Conservation (phyloP, 2,329 filamentous ascomycete genomes). For the Fusarium denticulatum region DNA sequence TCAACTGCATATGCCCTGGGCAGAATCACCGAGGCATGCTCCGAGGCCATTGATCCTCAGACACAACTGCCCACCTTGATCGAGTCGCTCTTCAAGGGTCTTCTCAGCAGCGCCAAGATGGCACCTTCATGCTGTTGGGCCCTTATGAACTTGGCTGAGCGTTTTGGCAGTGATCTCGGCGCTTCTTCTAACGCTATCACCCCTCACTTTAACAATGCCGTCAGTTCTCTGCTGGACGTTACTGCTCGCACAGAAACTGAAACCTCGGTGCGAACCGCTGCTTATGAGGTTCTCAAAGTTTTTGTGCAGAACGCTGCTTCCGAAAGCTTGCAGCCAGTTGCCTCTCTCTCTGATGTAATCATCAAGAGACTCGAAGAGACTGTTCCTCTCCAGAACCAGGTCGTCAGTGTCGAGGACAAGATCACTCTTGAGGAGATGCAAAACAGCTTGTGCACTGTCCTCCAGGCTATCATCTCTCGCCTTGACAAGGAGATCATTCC, state of each 20-base stretch:
- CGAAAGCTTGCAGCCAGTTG: constrained; percentile 84
- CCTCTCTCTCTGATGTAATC: constrained; percentile 84
- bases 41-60: constrained; percentile 87
- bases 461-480: constrained; percentile 90
- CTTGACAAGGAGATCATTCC: constrained; percentile 91
- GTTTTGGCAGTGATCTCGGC: constrained; percentile 88
- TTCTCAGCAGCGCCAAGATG: constrained; percentile 95
- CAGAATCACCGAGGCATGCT: constrained; percentile 93
- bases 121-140: constrained; percentile 99
- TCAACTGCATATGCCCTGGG: constrained; percentile 96
- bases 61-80: constrained; percentile 87
- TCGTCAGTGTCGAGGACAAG: constrained; percentile 96
- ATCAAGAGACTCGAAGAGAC: constrained; percentile 92
- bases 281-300: constrained; percentile 95
- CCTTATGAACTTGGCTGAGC: constrained; percentile 96
- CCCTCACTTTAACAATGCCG: constrained; percentile 91
- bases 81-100: constrained; percentile 85
- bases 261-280: constrained; percentile 89
- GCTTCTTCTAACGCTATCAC: constrained; percentile 83
- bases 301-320: constrained; percentile 92
- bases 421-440: constrained; percentile 98
- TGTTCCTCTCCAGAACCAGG: constrained; percentile 86
- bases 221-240: constrained; percentile 83
- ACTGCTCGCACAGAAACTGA: constrained; percentile 86
- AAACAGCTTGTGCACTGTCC: constrained; percentile 90